phyloP scores from a whole-genome alignment of 306 rosid species.

The Cucumis cinereus region DNA sequence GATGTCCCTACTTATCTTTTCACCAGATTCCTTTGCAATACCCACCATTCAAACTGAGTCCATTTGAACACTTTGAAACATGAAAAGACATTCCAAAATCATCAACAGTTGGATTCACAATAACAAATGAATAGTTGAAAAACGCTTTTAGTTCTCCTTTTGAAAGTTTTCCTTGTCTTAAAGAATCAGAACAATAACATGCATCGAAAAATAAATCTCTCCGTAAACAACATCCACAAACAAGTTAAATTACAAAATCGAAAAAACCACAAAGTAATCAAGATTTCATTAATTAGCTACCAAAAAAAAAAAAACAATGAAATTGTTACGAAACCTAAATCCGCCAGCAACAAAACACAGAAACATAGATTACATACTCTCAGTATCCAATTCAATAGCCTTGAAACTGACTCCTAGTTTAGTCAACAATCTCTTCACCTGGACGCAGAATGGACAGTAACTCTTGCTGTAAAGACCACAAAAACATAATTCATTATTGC shows the following conservation, averaged over 20 bases:
- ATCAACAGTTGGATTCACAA: neutral
- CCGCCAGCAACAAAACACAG: neutral
- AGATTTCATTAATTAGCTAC: neutral
- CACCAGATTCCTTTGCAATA: neutral
- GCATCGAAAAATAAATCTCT: neutral
- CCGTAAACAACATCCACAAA: neutral
- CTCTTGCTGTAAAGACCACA: constrained; percentile 36
- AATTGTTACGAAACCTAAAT: neutral
- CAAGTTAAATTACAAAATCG: neutral
- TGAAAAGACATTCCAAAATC: neutral
- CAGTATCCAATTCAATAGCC: constrained; percentile 47
- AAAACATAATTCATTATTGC: neutral
- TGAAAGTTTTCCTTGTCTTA: neutral
- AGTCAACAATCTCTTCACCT: constrained; percentile 43
- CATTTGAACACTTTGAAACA: neutral
- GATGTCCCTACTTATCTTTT: neutral
- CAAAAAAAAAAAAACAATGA: neutral
- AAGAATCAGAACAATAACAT: neutral
- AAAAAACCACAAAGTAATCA: neutral
- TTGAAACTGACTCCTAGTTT: constrained; percentile 33
- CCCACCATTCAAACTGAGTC: neutral
- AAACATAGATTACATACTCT: constrained; percentile 25
- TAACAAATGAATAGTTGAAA: neutral
- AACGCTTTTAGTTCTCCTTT: neutral
- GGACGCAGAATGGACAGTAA: constrained; percentile 48